Evolutionary conservation across 1,284 basidiomycete species (phyloP).

Genomic region (Apiotrichum siamense): DNA sequence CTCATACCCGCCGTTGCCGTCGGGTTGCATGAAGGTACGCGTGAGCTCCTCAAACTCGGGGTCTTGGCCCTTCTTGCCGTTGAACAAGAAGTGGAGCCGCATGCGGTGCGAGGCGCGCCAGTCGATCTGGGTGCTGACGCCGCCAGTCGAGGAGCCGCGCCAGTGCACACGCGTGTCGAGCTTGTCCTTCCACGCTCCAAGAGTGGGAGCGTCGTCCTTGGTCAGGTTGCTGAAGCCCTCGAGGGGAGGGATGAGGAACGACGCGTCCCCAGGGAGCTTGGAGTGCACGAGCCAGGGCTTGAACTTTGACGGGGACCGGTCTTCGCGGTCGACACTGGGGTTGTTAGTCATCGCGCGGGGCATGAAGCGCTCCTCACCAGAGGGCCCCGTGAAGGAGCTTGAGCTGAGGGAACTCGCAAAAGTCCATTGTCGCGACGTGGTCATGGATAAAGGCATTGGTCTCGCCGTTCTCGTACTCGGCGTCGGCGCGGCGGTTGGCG

Average conservation of each 20-base stretch:
- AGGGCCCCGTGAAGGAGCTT: constrained; percentile 46
- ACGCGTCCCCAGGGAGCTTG: constrained; percentile 44
- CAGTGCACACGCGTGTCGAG: constrained; percentile 46
- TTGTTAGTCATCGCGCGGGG: not conserved
- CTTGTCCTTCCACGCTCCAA: constrained; percentile 43
- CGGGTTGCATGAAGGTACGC: constrained; percentile 43
- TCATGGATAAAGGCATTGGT: constrained; percentile 47
- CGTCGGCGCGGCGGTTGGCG: constrained; percentile 37
- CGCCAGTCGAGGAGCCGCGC: constrained; percentile 48
- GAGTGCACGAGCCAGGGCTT: constrained; percentile 45
- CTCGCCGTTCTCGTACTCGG: constrained; percentile 27
- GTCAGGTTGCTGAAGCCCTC: constrained; percentile 44
- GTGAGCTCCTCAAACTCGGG: constrained; percentile 21
- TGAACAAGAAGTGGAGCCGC: constrained; percentile 46
- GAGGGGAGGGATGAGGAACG: constrained; percentile 42
- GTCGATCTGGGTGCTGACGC: constrained; percentile 38
- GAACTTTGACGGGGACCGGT: constrained; percentile 41
- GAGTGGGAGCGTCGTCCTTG: constrained; percentile 24
- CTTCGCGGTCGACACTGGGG: constrained; percentile 37
- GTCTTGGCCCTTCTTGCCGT: constrained; percentile 43
- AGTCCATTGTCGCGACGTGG: constrained; percentile 50
- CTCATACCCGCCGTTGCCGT: constrained; percentile 36
- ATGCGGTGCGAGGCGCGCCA: constrained; percentile 48
- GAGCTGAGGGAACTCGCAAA: constrained; percentile 50
- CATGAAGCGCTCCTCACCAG: constrained; percentile 20